Conservation (phyloP, 371 early-diverging fungal species). For the Apophysomyces trapeziformis region DNA sequence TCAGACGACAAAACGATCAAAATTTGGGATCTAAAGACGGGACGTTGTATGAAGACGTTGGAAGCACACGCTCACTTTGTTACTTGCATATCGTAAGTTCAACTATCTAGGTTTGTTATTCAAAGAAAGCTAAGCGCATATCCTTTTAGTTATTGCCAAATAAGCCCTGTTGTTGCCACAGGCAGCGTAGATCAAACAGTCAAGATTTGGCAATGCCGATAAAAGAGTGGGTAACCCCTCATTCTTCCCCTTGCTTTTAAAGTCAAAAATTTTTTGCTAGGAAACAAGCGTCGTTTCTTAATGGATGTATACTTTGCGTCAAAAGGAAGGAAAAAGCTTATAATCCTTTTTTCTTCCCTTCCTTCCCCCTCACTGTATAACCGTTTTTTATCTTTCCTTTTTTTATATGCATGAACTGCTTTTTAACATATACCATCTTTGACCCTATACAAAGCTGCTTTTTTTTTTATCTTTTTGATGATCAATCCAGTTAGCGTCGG, state of each 20-base stretch:
- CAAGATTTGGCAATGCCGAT: slow-evolving; percentile 72
- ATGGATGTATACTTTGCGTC: slow-evolving; percentile 10
- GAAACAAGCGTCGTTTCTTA: slow-evolving; percentile 5
- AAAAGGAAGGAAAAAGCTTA: background rate
- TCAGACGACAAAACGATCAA: slow-evolving; percentile 89
- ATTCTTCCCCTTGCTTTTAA: background rate
- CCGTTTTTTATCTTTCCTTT: slow-evolving; percentile 2
- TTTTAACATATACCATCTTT: slow-evolving; percentile 9
- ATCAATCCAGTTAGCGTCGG: background rate
- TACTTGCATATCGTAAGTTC: slow-evolving; percentile 76
- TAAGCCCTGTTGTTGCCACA: slow-evolving; percentile 76
- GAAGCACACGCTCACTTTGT: slow-evolving; percentile 92
- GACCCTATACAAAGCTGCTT: background rate
- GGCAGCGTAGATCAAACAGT: slow-evolving; percentile 83
- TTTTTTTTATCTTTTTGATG: background rate
- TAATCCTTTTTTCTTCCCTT: background rate
- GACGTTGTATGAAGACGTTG: slow-evolving; percentile 79
- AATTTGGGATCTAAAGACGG: slow-evolving; percentile 88
- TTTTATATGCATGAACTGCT: slow-evolving; percentile 9
- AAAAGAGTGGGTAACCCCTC: slow-evolving; percentile 12
- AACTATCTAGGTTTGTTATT: slow-evolving; percentile 14
- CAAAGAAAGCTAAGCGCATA: background rate
- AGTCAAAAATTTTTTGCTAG: background rate
- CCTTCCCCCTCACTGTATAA: slow-evolving; percentile 9
- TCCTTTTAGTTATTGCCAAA: slow-evolving; percentile 41